Evolutionary conservation across 2,329 filamentous ascomycete genomes (phyloP).

Genomic region (Nigrograna mackinnonii): DNA sequence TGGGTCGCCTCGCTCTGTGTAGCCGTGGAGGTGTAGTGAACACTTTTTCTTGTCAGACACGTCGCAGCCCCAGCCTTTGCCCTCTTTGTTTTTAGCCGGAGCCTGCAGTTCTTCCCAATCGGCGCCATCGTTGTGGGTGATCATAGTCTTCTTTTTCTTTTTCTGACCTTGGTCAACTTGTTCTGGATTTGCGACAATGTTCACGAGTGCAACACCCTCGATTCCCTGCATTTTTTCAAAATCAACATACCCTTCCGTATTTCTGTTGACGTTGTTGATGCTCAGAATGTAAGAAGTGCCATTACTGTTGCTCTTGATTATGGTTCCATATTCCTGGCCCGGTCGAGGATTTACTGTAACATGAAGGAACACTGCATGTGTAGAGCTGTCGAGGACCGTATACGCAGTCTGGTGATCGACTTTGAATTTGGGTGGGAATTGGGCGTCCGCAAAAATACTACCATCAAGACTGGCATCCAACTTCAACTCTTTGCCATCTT

Average conservation of each 20-base stretch:
- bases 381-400: conserved; percentile 92
- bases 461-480: conserved; percentile 87
- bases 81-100: conserved; percentile 71
- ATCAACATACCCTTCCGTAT: conserved; percentile 79
- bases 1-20: conserved; percentile 84
- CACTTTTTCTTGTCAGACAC: conserved; percentile 67
- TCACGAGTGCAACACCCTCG: conserved; percentile 87
- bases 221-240: conserved; percentile 95
- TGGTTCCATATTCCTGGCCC: conserved; percentile 75
- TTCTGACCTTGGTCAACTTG: conserved; percentile 63
- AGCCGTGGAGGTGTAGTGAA: conserved; percentile 90
- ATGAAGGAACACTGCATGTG: conserved; percentile 91
- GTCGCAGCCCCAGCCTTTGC: conserved; percentile 71
- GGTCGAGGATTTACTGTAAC: conserved; percentile 73
- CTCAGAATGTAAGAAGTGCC: conserved; percentile 93
- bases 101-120: conserved; percentile 79
- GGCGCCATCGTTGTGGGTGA: conserved; percentile 94
- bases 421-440: conserved; percentile 84
- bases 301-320: conserved; percentile 98
- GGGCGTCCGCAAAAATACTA: conserved; percentile 75
- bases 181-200: conserved; percentile 76
- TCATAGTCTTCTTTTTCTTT: conserved; percentile 87
- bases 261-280: conserved; percentile 78
- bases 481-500: conserved; percentile 69
- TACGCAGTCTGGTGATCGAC: conserved; percentile 80